Conservation (phyloP, 202 grass and related monocot species). For the Setaria italica region DNA sequence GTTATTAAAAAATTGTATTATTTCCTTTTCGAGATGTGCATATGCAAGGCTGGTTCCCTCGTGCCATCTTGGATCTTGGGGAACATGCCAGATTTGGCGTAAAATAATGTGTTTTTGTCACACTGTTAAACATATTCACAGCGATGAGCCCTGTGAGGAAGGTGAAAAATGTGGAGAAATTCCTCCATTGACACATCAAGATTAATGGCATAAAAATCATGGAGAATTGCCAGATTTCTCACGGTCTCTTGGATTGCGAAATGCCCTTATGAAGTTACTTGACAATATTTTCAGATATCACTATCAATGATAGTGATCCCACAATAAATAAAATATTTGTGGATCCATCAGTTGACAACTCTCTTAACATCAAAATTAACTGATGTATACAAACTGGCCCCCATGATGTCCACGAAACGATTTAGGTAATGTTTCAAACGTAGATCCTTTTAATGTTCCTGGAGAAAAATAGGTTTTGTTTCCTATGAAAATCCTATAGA, state of each 20-base stretch:
- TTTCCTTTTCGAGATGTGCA: slow-evolving; percentile 15
- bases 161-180: slow-evolving; percentile 3
- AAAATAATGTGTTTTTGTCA: not conserved
- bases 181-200: not conserved
- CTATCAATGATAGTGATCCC: not conserved
- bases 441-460: not conserved
- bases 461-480: not conserved
- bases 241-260: not conserved
- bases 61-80: slow-evolving; percentile 18
- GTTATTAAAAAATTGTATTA: not conserved
- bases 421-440: not conserved
- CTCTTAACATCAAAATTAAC: not conserved
- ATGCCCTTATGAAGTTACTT: not conserved
- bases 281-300: not conserved
- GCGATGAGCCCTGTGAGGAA: not conserved
- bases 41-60: slow-evolving; percentile 8
- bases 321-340: not conserved
- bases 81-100: not conserved
- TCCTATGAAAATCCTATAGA: not conserved
- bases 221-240: not conserved
- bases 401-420: not conserved
- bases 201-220: slow-evolving; percentile 19
- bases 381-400: not conserved
- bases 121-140: not conserved
- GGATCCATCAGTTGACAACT: not conserved